phyloP scores from a whole-genome alignment of 352 stramenopile species.

The Pilasporangium apinafurcum region DNA sequence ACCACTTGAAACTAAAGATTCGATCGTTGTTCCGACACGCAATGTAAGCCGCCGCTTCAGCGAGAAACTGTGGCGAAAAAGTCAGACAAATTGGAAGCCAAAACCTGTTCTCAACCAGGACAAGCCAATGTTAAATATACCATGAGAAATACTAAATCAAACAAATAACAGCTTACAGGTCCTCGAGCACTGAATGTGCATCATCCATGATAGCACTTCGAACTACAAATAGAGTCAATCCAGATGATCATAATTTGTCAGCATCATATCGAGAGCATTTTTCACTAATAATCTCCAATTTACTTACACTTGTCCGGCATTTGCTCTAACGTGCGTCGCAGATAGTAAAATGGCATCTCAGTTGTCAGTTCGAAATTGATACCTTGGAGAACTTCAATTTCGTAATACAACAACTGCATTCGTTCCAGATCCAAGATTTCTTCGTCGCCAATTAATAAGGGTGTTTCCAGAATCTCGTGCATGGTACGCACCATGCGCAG shows the following conservation, averaged over 20 bases:
- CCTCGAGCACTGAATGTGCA: conserved; percentile 52
- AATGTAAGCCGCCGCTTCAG: conserved; percentile 73
- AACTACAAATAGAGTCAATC: conserved; percentile 29
- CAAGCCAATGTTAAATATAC: background rate
- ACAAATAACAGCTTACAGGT: conserved; percentile 33
- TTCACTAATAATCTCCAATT: no score
- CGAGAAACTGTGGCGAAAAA: conserved; percentile 45
- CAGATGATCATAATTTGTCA: background rate
- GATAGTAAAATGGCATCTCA: conserved; percentile 71
- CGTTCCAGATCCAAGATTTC: conserved; percentile 83
- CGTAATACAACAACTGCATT: conserved; percentile 80
- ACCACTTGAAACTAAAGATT: conserved; percentile 82
- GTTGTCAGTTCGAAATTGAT: conserved; percentile 78
- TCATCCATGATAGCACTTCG: conserved; percentile 35
- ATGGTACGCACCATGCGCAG: conserved; percentile 81
- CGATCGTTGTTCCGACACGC: conserved; percentile 63
- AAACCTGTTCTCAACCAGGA: conserved; percentile 25
- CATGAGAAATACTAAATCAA: background rate
- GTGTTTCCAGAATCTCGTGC: conserved; percentile 77
- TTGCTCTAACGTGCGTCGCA: conserved; percentile 48
- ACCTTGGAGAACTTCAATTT: conserved; percentile 77
- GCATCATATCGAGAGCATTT: background rate
- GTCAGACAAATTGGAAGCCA: conserved; percentile 59
- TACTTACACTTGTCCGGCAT: conserved; percentile 73
- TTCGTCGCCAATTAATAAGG: conserved; percentile 65